phyloP scores from a whole-genome alignment of 2,329 filamentous ascomycete genomes.

The Clonostachys rosea region DNA sequence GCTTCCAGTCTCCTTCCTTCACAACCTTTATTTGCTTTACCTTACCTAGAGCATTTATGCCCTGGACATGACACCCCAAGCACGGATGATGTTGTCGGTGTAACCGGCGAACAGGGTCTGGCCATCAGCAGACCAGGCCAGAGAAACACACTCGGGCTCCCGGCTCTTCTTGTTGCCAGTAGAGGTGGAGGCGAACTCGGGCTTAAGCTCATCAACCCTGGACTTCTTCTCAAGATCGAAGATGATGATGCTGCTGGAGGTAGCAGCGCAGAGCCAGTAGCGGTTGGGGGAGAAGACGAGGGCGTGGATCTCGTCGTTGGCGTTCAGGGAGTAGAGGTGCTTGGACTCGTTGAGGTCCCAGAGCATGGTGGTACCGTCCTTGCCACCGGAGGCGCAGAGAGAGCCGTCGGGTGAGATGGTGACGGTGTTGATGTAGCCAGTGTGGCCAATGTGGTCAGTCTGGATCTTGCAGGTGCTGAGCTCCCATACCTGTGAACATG shows the following conservation, averaged over 20 bases:
- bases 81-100: slow-evolving; percentile 99
- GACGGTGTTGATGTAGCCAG: slow-evolving; percentile 99
- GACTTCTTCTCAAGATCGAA: slow-evolving; percentile 99
- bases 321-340: slow-evolving; percentile 99
- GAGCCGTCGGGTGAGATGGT: slow-evolving; percentile 99
- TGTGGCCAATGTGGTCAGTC: slow-evolving; percentile 99
- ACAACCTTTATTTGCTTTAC: background rate
- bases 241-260: slow-evolving; percentile 97
- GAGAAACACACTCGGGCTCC: slow-evolving; percentile 94
- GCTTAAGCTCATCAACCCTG: slow-evolving; percentile 99
- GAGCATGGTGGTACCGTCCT: slow-evolving; percentile 99
- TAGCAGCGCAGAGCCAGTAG: slow-evolving; percentile 99
- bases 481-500: slow-evolving; percentile 85
- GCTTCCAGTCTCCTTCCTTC: background rate
- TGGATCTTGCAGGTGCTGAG: slow-evolving; percentile 98
- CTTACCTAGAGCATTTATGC: slow-evolving; percentile 48
- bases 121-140: slow-evolving; percentile 97
- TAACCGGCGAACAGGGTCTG: slow-evolving; percentile 99
- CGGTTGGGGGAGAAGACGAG: slow-evolving; percentile 99
- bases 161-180: slow-evolving; percentile 98
- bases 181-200: slow-evolving; percentile 83
- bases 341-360: slow-evolving; percentile 99
- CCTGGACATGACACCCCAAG: slow-evolving; percentile 96
- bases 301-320: slow-evolving; percentile 99
- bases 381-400: slow-evolving; percentile 97